Conservation (phyloP, 768 basidiomycete genomes). For the Lyophyllum atratum region DNA sequence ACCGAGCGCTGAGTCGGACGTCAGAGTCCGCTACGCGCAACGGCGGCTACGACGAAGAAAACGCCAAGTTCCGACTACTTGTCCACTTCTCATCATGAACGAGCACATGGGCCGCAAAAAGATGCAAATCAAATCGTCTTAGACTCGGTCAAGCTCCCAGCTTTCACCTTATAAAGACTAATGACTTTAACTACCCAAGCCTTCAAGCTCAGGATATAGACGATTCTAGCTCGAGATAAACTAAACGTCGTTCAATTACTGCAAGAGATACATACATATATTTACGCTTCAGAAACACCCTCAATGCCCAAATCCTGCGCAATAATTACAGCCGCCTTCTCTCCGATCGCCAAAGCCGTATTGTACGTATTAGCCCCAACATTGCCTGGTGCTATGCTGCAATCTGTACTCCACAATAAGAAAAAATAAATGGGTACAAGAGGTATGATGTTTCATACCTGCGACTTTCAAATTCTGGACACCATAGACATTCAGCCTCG, state of each 20-base stretch:
- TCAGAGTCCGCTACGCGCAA: too few species aligned
- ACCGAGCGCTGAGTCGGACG: too few species aligned
- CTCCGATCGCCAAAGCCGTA: conserved; percentile 50
- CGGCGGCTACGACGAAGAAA: too few species aligned
- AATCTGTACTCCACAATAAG: too few species aligned
- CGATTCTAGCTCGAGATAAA: too few species aligned
- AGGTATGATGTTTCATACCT: conserved; percentile 31
- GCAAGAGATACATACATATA: too few species aligned
- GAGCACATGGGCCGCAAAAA: too few species aligned
- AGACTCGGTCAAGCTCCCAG: too few species aligned
- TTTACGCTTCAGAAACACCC: conserved; percentile 14
- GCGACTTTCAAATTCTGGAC: conserved; percentile 59
- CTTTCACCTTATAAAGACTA: conserved; percentile 85
- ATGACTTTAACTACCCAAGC: conserved; percentile 98
- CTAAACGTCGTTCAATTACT: too few species aligned
- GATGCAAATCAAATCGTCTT: too few species aligned
- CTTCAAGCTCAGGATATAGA: conserved; percentile 30
- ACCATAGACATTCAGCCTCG: conserved; percentile 64
- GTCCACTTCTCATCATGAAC: too few species aligned
- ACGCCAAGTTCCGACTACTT: too few species aligned
- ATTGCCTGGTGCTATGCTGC: conserved; percentile 41
- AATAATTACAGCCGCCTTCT: conserved; percentile 64
- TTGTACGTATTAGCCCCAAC: conserved; percentile 45
- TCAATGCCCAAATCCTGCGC: conserved; percentile 47
- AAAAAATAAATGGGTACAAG: neutral